These are phyloP conservation scores for Turritis glabra DNA, from an alignment of 345 rosid species.

Conservation along the genomic window DNA sequence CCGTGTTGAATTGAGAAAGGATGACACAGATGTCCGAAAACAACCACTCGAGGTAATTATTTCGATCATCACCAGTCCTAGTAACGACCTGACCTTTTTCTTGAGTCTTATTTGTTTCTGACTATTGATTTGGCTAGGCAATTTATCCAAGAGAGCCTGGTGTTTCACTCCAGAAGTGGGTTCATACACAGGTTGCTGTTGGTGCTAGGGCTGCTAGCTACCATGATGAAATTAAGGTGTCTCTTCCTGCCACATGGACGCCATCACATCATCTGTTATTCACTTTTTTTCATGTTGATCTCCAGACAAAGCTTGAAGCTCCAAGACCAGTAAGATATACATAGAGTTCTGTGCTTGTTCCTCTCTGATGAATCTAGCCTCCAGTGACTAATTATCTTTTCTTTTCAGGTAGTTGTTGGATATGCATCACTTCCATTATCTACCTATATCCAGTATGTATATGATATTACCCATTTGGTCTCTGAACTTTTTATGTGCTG, in stretches of 20 bases:
- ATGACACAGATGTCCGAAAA: constrained; percentile 84
- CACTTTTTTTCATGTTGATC: constrained; percentile 96
- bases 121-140: constrained; percentile 58
- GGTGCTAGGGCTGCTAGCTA: constrained; percentile 84
- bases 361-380: constrained; percentile 25
- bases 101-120: constrained; percentile 30
- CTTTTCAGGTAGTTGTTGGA: constrained; percentile 80
- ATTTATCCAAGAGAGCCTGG: constrained; percentile 84
- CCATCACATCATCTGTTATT: constrained; percentile 91
- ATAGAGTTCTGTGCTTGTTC: constrained; percentile 22
- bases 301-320: constrained; percentile 96
- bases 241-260: constrained; percentile 92
- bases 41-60: constrained; percentile 86
- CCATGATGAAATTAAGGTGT: constrained; percentile 90
- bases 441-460: constrained; percentile 84
- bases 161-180: constrained; percentile 72
- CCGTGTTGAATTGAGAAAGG: constrained; percentile 90
- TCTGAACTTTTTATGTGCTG: constrained; percentile 8
- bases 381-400: constrained; percentile 12
- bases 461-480: constrained; percentile 16
- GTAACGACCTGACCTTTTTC: constrained; percentile 2
- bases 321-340: constrained; percentile 82
- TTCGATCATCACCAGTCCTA: constrained; percentile 24
- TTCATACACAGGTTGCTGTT: constrained; percentile 89
- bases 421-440: constrained; percentile 91